A percentile compares a stretch with the other conserved stretches of the same genome.
Conservation (phyloP, 2,329 filamentous ascomycete genomes). For the Apiospora koreana region DNA sequence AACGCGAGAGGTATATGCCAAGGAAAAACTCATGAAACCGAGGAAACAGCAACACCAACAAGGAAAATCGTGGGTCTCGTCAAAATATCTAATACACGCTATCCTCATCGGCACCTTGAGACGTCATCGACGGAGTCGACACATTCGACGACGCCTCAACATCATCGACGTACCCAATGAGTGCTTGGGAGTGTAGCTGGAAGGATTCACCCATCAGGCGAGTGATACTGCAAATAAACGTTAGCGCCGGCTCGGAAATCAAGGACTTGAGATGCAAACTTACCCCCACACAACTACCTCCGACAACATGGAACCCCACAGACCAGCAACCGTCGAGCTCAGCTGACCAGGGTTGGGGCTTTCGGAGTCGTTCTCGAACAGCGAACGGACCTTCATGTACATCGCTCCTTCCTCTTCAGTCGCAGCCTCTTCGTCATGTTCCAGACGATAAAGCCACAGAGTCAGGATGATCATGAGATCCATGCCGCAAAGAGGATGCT, state of each 20-base stretch:
- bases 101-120: slow-evolving; percentile 70
- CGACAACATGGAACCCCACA: slow-evolving; percentile 98
- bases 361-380: slow-evolving; percentile 89
- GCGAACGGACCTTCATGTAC: slow-evolving; percentile 88
- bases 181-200: slow-evolving; percentile 91
- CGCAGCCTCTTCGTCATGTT: slow-evolving; percentile 94
- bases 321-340: slow-evolving; percentile 90
- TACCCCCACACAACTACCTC: slow-evolving; percentile 99
- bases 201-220: slow-evolving; percentile 98
- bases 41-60: slow-evolving; percentile 32
- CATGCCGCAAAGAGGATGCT: slow-evolving; percentile 94
- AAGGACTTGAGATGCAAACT: slow-evolving; percentile 44
- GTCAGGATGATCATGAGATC: slow-evolving; percentile 98
- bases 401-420: slow-evolving; percentile 82
- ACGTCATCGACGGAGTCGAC: slow-evolving; percentile 71
- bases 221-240: slow-evolving; percentile 63
- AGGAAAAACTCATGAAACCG: slow-evolving; percentile 36
- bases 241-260: background rate
- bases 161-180: slow-evolving; percentile 92
- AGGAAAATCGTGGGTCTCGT: slow-evolving; percentile 55
- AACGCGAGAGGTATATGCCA: slow-evolving; percentile 48
- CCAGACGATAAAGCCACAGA: slow-evolving; percentile 97
- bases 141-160: slow-evolving; percentile 68
- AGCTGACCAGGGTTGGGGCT: slow-evolving; percentile 75
- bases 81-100: slow-evolving; percentile 64